Base-by-base conservation (phyloP, 768 basidiomycete species). In the Lactifluus subvellereus region DNA sequence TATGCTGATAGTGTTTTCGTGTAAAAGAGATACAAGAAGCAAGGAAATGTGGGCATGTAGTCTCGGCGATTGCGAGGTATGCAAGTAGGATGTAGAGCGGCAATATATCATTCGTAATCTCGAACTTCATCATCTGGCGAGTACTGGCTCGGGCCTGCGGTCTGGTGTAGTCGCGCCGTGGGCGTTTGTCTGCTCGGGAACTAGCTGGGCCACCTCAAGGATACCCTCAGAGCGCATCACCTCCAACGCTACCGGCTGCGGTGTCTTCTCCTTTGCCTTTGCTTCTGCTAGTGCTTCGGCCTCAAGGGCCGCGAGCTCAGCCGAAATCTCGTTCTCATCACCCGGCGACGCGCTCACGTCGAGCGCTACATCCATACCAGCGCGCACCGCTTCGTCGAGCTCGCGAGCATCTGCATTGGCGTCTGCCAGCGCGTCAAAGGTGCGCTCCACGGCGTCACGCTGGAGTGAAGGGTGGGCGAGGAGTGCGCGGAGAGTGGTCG, bases 341-440 rank as follows among this genome's bases (percentile, higher is more conserved):
- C 78, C 77, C 0, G 70, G 69, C 10, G 77, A 77, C 0, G 69
- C 80, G 11, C 84, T 69, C 1, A 84, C 85, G 42, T 58, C 56
- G 13, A 57, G 14, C 9, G 59, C 67, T 22, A 84, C 74, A 64
- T 89, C 83, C 2, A 82, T 85, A 22, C 88, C 89, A 43, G 84
- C 72, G 62, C 80, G 79, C 52, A 98, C 84, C 3, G 86, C 84
- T 35, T 89, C 83, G 67, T 96, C 89, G 16, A 97, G 78, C 68
- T 97, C 94, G 43, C 79, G 79, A 48, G 92, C 91, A 69, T 94
- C 86, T 1, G 86, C 83, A 66, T 91, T 87, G 2, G 88, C 89
- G 64, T 89, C 88, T 0, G 90, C 87, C 68, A 98, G 79, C 9
- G 86, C 88, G 30, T 94, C 91, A 83, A 96, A 87, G 3, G 94